Evolutionary conservation across 2,329 filamentous ascomycete genomes (phyloP).

Genomic region (Ramichloridium luteum): DNA sequence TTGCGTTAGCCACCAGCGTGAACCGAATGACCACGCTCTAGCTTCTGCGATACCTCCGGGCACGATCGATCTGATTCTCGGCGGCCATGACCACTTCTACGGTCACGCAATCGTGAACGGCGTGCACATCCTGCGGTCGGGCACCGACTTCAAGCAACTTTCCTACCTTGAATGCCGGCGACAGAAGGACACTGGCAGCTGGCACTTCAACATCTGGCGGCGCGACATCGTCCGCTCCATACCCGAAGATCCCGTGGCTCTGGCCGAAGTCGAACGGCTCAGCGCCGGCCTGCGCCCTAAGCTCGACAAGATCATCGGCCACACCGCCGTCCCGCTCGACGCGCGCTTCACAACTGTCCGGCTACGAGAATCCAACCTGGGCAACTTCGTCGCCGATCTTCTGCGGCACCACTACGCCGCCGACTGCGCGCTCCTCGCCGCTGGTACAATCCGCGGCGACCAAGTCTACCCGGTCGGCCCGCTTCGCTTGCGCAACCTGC

Average conservation of each 20-base stretch:
- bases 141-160: conserved; percentile 83
- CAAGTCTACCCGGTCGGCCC: conserved; percentile 77
- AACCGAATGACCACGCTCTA: conserved; percentile 81
- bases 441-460: conserved; percentile 76
- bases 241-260: conserved; percentile 48
- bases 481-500: conserved; percentile 49
- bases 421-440: conserved; percentile 74
- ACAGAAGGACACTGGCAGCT: conserved; percentile 27
- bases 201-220: conserved; percentile 48
- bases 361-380: conserved; percentile 65
- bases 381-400: conserved; percentile 83
- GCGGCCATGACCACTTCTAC: conserved; percentile 87
- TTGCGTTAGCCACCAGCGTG: conserved; percentile 71
- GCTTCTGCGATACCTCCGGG: conserved; percentile 59
- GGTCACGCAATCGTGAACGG: conserved; percentile 64
- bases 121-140: conserved; percentile 73
- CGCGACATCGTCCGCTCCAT: conserved; percentile 62
- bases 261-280: conserved; percentile 53
- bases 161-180: conserved; percentile 73
- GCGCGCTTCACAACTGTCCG: conserved; percentile 76
- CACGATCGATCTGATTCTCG: conserved; percentile 67
- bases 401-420: conserved; percentile 74
- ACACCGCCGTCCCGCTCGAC: conserved; percentile 70
- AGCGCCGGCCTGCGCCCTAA: conserved; percentile 64
- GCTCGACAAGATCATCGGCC: conserved; percentile 71